Base-by-base conservation (phyloP, 169 alveolate species). In the Perkinsus olseni region DNA sequence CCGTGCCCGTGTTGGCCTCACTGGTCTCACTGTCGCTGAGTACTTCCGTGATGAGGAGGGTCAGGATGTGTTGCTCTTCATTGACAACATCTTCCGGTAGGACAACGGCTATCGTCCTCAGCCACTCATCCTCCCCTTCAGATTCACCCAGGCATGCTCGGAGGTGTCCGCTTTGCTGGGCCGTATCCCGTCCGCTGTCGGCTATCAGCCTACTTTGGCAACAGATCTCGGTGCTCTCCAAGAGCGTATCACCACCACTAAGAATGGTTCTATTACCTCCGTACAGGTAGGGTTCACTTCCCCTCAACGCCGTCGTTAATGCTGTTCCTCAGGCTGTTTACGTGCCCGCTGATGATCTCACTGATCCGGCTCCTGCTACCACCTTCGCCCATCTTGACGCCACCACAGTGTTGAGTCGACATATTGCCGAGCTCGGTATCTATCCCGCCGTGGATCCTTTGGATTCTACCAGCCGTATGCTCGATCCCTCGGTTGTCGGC, bases 331-430 rank as follows among this genome's bases (percentile, higher is more conserved):
- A 93, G 95, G 99, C 99, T 1, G 98, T 99, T 45, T 99, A 99
- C 96, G 99, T 98, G 94, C 99, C 99, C 0, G 99, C 99, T 36
- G 99, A 99, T 95, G 99, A 99, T 96, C 94, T 99, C 91, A 99
- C 99, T 37, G 99, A 99, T 94, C 99, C 99, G 4, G 99, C 99
- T 20, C 99, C 99, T 24, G 99, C 99, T 62, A 98, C 99, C 50
- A 98, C 99, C 36, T 99, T 99, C 96, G 98, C 99, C 40, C 99
- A 98, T 96, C 94, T 99, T 94, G 99, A 99, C 93, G 99, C 99
- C 48, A 98, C 99, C 28, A 98, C 99, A 90, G 99, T 99, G 95
- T 96, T 98, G 91, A 98, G 99, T 17, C 96, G 99, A 92, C 98
- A 24, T 48, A 97, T 98, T 94, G 98, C 99, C 82, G 99, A 98